Evolutionary conservation across 73 alveolate species (phyloP).

Genomic region (Effrenium voratum): DNA sequence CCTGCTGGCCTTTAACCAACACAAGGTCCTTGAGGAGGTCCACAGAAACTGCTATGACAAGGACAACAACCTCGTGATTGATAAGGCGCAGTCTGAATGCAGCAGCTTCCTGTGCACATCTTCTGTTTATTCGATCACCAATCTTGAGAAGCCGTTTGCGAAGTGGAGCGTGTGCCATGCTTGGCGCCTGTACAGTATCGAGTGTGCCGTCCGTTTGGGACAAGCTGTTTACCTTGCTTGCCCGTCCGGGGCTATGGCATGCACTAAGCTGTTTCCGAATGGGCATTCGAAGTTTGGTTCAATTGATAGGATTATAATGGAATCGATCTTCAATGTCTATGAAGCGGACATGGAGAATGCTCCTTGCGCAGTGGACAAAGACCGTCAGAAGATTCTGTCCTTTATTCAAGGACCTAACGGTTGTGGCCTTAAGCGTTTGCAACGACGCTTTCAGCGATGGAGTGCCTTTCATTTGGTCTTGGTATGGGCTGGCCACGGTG

Average conservation of each 20-base stretch:
- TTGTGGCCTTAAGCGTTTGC: background rate
- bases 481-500: background rate
- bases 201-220: background rate
- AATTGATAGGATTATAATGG: background rate
- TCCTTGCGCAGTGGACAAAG: background rate
- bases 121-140: background rate
- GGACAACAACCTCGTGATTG: background rate
- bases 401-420: background rate
- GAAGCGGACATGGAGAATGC: background rate
- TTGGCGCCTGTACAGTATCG: background rate
- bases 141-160: background rate
- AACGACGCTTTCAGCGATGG: background rate
- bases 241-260: background rate
- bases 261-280: constrained; percentile 18
- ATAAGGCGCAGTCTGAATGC: background rate
- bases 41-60: background rate
- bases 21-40: background rate
- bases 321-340: background rate
- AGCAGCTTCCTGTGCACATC: background rate
- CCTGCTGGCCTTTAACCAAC: background rate
- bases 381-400: background rate
- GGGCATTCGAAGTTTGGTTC: constrained; percentile 8
- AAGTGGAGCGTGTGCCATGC: background rate
- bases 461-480: background rate
- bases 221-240: constrained; percentile 4